Conservation (phyloP, 345 rosid genomes). For the Camelina neglecta region DNA sequence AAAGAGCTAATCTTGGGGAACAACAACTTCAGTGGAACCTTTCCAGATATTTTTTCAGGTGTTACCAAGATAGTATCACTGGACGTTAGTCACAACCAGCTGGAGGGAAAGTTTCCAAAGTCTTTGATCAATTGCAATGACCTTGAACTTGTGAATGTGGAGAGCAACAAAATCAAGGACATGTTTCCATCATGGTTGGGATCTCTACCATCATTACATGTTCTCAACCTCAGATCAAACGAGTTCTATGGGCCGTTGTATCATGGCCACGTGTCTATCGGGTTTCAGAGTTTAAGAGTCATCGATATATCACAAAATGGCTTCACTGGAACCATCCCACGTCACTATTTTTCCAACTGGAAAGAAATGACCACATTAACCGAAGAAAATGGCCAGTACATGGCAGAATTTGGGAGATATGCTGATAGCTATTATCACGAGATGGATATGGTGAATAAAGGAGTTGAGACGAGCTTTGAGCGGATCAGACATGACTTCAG, state of each 20-base stretch:
- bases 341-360: neutral
- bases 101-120: conserved; percentile 42
- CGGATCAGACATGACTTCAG: neutral
- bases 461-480: conserved; percentile 7
- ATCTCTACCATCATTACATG: conserved; percentile 35
- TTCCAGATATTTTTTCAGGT: conserved; percentile 28
- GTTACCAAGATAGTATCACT: neutral
- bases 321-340: conserved; percentile 35
- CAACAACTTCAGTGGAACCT: conserved; percentile 8
- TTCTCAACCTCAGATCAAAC: conserved; percentile 53
- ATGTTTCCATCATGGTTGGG: conserved; percentile 23
- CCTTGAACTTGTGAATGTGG: conserved; percentile 48
- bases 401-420: neutral
- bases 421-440: neutral
- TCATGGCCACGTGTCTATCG: neutral
- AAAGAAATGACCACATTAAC: neutral
- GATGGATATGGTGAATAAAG: conserved; percentile 15
- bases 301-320: conserved; percentile 49
- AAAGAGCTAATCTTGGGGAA: neutral
- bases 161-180: conserved; percentile 47
- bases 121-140: conserved; percentile 20
- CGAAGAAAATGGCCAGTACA: neutral
- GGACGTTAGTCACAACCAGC: conserved; percentile 32
- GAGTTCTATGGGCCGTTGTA: conserved; percentile 42
- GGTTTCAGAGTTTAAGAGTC: conserved; percentile 49